Evolutionary conservation across 495 filamentous ascomycete genomes (phyloP), one percentile per base, ranked within the genome.

Genomic region (Trichocladium antarcticum): DNA sequence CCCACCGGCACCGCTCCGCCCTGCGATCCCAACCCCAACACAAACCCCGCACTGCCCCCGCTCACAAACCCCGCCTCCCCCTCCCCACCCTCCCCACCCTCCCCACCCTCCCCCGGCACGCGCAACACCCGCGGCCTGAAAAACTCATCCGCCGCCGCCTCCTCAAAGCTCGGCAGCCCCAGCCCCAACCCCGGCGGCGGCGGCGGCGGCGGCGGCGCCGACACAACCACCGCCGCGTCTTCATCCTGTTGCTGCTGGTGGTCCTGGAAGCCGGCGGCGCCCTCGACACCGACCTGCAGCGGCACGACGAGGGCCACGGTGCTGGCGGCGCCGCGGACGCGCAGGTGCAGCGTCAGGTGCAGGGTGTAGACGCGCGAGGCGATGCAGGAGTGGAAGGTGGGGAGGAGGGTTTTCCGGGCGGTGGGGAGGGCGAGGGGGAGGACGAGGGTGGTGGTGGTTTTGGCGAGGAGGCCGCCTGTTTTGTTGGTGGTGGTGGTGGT

Each of bases 361-460:
- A 96, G 72, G 8, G 74, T 69, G 68, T 98, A 97, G 20, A 81
- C 67, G 50, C 92, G 82, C 14, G 83, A 84, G 24, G 84, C 70
- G 56, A 95, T 76, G 66, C 92, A 98, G 45, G 80, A 78, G 67
- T 92, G 82, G 68, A 97, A 98, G 15, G 87, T 89, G 0, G 92
- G 93, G 22, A 92, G 65, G 65, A 89, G 88, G 2, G 79, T 70
- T 51, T 81, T 85, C 55, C 76, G 78, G 16, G 63, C 56, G 9
- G 64, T 68, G 0, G 92, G 88, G 1, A 94, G 69, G 0, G 75
- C 70, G 61, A 98, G 67, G 0, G 92, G 89, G 7, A 95, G 77
- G 7, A 83, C 60, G 8, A 96, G 58, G 5, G 68, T 70, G 1
- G 87, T 73, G 35, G 40, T 49, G 17, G n/a, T 28, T 14, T 6